Evolutionary conservation across 805 yeast genomes (phyloP), one percentile per base, ranked within the genome.

Genomic region (Kodamaea leandrae): DNA sequence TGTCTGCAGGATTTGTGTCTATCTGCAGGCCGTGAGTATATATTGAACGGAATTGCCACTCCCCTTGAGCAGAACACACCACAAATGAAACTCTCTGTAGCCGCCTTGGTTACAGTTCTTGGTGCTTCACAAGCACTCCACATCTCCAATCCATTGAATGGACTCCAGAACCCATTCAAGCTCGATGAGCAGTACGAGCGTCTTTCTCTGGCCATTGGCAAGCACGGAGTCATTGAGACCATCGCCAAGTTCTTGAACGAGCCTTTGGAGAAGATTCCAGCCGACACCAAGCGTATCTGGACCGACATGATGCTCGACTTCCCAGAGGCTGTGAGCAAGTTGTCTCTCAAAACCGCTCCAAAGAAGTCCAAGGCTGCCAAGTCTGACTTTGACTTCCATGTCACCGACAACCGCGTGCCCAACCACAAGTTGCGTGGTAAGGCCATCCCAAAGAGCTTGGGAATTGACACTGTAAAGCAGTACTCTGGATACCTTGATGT

Each of bases 401-500:
- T 68, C 29, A 39, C 58, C 42, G 64, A 62, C 48, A 61, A 52
- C 19, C 66, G 68, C 51, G 61, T 69, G 37, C 67, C 71, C 10
- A 65, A 71, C 57, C 73, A 83, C 61, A 64, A 75, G 46, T 68
- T 85, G 63, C 78, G 91, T 57, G 77, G 80, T 51, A 69, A 68
- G 53, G 58, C 72, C 23, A 66, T 76, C 48, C 95, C 95, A 10
- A 70, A 73, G 47, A 70, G 66, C 27, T 74, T 90, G 50, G 95
- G 95, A 13, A 66, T 90, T 43, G 97, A 91, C 66, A 63, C 72
- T 4, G 96, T 87, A 37, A 79, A 83, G 57, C 96, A 88, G 63
- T 82, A 77, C 60, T 73, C 90, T 26, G 96, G 96, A 40, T 88
- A 88, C 63, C 77, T 88, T 58, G 96, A 88, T 62, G 79, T 85